Conservation (phyloP, 352 stramenopile species). For the Globisporangium splendens region DNA sequence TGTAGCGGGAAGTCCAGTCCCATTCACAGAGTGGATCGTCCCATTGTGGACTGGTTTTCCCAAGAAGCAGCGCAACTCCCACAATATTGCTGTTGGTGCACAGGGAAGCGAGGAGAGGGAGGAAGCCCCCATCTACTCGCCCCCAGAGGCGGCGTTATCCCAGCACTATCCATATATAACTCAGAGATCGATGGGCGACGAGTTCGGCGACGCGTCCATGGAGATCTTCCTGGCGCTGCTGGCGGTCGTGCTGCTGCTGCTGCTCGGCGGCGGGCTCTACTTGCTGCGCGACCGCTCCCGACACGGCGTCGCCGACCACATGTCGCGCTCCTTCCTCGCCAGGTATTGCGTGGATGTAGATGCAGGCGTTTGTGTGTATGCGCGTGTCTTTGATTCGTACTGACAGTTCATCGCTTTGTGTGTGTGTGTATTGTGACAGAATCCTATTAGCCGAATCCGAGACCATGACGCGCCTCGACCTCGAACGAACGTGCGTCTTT, state of each 20-base stretch:
- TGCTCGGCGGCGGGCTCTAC: slow-evolving; percentile 62
- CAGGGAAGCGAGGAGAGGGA: too few species aligned
- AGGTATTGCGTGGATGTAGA: slow-evolving; percentile 18
- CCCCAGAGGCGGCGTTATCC: too few species aligned
- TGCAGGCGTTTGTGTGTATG: slow-evolving; percentile 4
- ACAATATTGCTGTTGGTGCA: too few species aligned
- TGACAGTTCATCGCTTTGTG: not conserved
- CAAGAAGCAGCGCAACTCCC: too few species aligned
- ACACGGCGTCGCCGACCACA: slow-evolving; percentile 17
- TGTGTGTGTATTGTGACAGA: slow-evolving; percentile 11
- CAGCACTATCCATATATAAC: too few species aligned
- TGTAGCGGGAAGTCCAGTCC: too few species aligned
- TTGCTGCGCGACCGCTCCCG: slow-evolving; percentile 52
- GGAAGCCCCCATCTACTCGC: too few species aligned
- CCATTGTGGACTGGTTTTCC: too few species aligned
- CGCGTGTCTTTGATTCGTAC: not conserved
- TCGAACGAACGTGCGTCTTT: slow-evolving; percentile 57
- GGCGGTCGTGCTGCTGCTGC: slow-evolving; percentile 58
- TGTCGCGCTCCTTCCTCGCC: slow-evolving; percentile 43
- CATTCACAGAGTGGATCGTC: too few species aligned
- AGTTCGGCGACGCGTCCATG: slow-evolving; percentile 30
- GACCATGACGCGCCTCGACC: slow-evolving; percentile 62
- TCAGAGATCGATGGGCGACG: not conserved
- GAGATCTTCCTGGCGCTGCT: slow-evolving; percentile 70
- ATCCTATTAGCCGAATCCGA: slow-evolving; percentile 57